Evolutionary conservation across 306 rosid genomes (phyloP).

Genomic region (Cucurbita maxima): DNA sequence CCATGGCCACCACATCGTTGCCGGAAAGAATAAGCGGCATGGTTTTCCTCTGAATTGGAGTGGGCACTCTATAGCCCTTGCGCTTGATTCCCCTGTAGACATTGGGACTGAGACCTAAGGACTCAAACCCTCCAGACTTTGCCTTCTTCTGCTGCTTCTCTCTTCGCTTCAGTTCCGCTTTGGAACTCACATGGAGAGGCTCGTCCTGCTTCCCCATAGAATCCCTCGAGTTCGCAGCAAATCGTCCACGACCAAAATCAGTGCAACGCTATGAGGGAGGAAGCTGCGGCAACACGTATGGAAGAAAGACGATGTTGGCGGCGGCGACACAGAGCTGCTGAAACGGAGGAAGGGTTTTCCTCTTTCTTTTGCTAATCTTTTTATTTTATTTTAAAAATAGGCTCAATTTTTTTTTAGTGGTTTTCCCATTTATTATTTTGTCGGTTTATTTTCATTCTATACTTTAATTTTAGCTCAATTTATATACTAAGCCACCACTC

Average conservation of each 20-base stretch:
- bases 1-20: conserved; percentile 86
- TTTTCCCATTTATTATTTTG: no score
- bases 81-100: conserved; percentile 56
- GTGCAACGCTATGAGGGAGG: no score
- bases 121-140: conserved; percentile 77
- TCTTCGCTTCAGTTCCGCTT: conserved; percentile 26
- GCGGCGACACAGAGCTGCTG: no score
- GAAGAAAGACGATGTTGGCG: no score
- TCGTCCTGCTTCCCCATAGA: background rate
- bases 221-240: background rate
- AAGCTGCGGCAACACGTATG: no score
- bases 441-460: no score
- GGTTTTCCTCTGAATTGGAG: conserved; percentile 89
- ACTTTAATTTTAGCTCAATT: no score
- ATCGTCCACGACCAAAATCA: background rate
- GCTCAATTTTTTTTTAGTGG: no score
- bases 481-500: no score
- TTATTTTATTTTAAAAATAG: no score
- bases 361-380: no score
- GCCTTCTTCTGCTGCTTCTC: conserved; percentile 48
- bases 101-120: conserved; percentile 44
- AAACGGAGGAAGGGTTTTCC: no score
- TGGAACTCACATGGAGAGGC: conserved; percentile 27
- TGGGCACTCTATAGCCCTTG: conserved; percentile 82
- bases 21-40: conserved; percentile 88